These are phyloP conservation scores for Spizellomyces punctatus DNA, from an alignment of 192 early-diverging fungal species.

Conservation along the genomic window DNA sequence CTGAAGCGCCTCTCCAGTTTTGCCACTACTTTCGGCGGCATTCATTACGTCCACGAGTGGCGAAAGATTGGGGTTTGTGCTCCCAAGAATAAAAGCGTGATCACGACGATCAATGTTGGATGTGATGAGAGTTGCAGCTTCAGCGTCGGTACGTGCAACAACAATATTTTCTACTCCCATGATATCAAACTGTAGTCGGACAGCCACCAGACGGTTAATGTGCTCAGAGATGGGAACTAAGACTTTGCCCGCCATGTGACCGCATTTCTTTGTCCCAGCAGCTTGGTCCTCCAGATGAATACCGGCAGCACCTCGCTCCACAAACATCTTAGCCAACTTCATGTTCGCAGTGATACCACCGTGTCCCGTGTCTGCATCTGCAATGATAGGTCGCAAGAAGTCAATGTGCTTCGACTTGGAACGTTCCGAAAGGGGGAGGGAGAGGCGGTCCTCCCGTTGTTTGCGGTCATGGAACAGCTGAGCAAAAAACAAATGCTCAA, in stretches of 20 bases:
- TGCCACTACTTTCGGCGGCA: constrained; percentile 76
- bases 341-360: constrained; percentile 97
- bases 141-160: constrained; percentile 94
- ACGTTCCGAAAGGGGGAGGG: constrained; percentile 66
- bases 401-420: constrained; percentile 75
- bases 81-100: constrained; percentile 94
- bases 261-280: constrained; percentile 97
- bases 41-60: constrained; percentile 79
- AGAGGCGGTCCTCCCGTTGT: constrained; percentile 88
- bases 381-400: constrained; percentile 93
- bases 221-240: constrained; percentile 97
- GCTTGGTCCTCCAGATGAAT: constrained; percentile 95
- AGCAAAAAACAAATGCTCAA: constrained; percentile 96
- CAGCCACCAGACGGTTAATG: constrained; percentile 93
- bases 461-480: constrained; percentile 97
- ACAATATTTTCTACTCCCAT: constrained; percentile 96
- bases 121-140: constrained; percentile 94
- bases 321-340: constrained; percentile 97
- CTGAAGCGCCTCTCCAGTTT: constrained; percentile 72
- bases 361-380: constrained; percentile 97
- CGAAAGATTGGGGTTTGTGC: constrained; percentile 77
- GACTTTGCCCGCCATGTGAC: constrained; percentile 99
- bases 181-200: constrained; percentile 96
- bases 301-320: constrained; percentile 94
- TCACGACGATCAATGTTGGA: constrained; percentile 96